Evolutionary conservation across 495 filamentous ascomycete species (phyloP).

Genomic region (Talaromyces stipitatus): DNA sequence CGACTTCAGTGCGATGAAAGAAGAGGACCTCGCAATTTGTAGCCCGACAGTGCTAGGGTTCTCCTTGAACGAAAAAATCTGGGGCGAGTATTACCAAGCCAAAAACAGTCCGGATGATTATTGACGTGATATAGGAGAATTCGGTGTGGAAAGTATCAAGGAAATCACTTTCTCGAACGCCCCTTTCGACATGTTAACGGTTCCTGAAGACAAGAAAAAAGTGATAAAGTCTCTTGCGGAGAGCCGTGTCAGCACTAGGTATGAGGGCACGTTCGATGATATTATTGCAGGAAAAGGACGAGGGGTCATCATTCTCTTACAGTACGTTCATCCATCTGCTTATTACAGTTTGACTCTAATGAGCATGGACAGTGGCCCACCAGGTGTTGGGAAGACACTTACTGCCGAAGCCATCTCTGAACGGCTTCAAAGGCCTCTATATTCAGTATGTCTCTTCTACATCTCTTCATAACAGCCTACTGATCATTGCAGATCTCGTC

Average conservation of each 20-base stretch:
- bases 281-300: conserved; percentile 26
- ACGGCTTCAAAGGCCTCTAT: conserved; percentile 21
- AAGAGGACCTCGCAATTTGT: conserved; percentile 17
- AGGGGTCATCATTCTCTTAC: conserved; percentile 27
- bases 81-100: conserved; percentile 9
- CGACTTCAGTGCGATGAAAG: conserved; percentile 12
- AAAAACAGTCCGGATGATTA: neutral
- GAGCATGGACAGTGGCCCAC: conserved; percentile 37
- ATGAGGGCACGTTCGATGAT: conserved; percentile 18
- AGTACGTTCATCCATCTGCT: neutral
- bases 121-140: conserved; percentile 16
- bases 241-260: conserved; percentile 6
- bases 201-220: conserved; percentile 14
- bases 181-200: conserved; percentile 13
- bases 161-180: conserved; percentile 14
- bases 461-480: neutral
- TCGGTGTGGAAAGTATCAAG: conserved; percentile 17
- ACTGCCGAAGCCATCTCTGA: conserved; percentile 31
- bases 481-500: neutral
- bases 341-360: conserved; percentile 17
- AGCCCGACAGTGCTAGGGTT: conserved; percentile 22
- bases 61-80: conserved; percentile 13
- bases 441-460: conserved; percentile 3
- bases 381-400: conserved; percentile 37
- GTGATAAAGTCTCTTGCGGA: conserved; percentile 14